These are phyloP conservation scores for Aspergillus cavernicola DNA, from an alignment of 495 filamentous ascomycete species.

Conservation along the genomic window DNA sequence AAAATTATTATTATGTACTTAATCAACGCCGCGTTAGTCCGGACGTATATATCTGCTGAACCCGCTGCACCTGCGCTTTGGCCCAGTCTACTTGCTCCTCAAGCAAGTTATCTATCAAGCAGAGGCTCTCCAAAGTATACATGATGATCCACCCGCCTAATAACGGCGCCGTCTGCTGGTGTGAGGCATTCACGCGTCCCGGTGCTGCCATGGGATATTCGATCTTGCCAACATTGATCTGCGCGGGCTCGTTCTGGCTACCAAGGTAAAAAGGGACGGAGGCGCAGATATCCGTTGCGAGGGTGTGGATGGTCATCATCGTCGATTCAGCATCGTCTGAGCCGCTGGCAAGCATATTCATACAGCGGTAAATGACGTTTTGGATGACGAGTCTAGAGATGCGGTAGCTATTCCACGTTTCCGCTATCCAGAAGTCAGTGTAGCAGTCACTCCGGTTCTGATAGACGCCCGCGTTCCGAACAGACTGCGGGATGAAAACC, in stretches of 20 bases:
- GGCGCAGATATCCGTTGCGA: constrained; percentile 40
- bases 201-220: constrained; percentile 35
- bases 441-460: constrained; percentile 57
- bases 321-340: constrained; percentile 19
- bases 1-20: background rate
- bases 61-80: constrained; percentile 28
- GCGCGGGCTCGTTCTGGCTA: constrained; percentile 30
- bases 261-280: constrained; percentile 41
- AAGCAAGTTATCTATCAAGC: constrained; percentile 16
- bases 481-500: constrained; percentile 30
- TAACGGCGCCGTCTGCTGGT: constrained; percentile 30
- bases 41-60: constrained; percentile 31
- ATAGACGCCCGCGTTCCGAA: constrained; percentile 38
- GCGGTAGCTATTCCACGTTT: constrained; percentile 63
- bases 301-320: constrained; percentile 21
- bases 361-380: constrained; percentile 43
- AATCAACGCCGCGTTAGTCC: background rate
- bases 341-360: constrained; percentile 17
- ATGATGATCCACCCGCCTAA: constrained; percentile 39
- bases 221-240: constrained; percentile 27
- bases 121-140: constrained; percentile 22
- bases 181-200: constrained; percentile 22
- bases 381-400: constrained; percentile 54
- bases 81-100: constrained; percentile 30
- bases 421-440: constrained; percentile 53